Base-by-base conservation (phyloP, 208 protist genomes). In the Phytomonas francai region DNA sequence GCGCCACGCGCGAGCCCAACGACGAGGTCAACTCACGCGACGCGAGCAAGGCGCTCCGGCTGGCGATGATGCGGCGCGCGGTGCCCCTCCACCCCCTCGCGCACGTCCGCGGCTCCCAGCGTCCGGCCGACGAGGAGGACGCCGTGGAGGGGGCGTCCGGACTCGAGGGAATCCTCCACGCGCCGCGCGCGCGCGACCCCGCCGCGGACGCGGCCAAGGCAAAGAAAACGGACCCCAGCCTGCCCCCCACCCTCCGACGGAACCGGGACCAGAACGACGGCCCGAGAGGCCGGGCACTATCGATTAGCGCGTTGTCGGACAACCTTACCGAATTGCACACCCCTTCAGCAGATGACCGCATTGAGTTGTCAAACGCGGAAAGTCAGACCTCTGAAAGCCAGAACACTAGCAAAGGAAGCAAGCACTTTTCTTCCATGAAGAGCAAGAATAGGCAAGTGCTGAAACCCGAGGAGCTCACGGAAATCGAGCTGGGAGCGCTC, bases 91-190 rank as follows among this genome's bases (percentile, higher is more conserved):
- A 72, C n/a, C 70, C 84, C 12, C 74, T 91, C 49, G 67, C 72
- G 6, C 81, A 72, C 33, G 71, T 95, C 28, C 82, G 79, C 29
- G 87, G 92, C 65, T 49, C 93, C 61, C 79, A 88, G 59, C 79
- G 76, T 19, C 83, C 89, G 66, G 87, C 88, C 7, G 74, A 68
- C 5, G 84, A 70, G 36, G 89, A 91, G 85, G 85, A 95, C 66
- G 78, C 81, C 3, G 73, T 92, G 54, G 65, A 91, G 63, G 76
- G 68, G 57, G 88, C 72, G n/a, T 79, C 82, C 19, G 74, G 79
- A 19, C 79, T 95, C 42, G 82, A 92, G 76, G 74, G 71, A 29
- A 71, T 70, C 62, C 63, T 95, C 22, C 76, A 63, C 31, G 68
- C 42, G n/a, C 68, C 89, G n/a, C 76, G 85, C 63, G 86, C 91